Conservation (phyloP, 1,284 basidiomycete species). For the Ustilago hordei region DNA sequence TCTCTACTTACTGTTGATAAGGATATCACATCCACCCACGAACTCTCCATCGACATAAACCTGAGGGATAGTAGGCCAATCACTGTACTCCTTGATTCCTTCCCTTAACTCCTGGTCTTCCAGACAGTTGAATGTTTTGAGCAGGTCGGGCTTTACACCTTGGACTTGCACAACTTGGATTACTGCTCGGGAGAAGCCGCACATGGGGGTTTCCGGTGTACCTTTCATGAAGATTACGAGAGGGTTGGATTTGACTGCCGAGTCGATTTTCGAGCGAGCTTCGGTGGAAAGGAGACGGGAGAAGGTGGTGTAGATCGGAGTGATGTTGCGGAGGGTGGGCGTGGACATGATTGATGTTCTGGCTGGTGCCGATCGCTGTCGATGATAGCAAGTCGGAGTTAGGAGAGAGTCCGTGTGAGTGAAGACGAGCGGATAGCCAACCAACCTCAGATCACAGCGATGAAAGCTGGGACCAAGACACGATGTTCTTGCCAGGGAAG, state of each 20-base stretch:
- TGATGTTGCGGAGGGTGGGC: neutral
- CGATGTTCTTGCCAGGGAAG: neutral
- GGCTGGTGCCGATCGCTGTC: conserved; percentile 2
- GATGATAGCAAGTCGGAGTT: neutral
- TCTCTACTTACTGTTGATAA: conserved; percentile 75
- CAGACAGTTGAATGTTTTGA: conserved; percentile 83
- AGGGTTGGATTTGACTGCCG: conserved; percentile 76
- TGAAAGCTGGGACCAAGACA: neutral
- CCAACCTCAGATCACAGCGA: neutral
- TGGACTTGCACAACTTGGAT: conserved; percentile 91
- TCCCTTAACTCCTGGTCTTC: conserved; percentile 84
- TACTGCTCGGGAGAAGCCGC: conserved; percentile 92
- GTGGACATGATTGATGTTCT: neutral
- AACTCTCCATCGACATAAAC: conserved; percentile 95
- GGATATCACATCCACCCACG: conserved; percentile 94
- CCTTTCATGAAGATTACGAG: conserved; percentile 96
- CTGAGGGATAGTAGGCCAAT: conserved; percentile 97
- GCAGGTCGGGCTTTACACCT: conserved; percentile 75
- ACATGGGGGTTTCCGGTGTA: conserved; percentile 78
- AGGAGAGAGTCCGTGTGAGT: neutral
- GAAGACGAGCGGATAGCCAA: neutral
- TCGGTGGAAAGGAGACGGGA: conserved; percentile 71
- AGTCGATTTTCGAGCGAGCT: conserved; percentile 72
- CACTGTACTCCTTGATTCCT: conserved; percentile 95
- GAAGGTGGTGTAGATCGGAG: neutral